These are phyloP conservation scores for Yarrowia sp. DNA, from an alignment of 805 yeast species.

Conservation along the genomic window DNA sequence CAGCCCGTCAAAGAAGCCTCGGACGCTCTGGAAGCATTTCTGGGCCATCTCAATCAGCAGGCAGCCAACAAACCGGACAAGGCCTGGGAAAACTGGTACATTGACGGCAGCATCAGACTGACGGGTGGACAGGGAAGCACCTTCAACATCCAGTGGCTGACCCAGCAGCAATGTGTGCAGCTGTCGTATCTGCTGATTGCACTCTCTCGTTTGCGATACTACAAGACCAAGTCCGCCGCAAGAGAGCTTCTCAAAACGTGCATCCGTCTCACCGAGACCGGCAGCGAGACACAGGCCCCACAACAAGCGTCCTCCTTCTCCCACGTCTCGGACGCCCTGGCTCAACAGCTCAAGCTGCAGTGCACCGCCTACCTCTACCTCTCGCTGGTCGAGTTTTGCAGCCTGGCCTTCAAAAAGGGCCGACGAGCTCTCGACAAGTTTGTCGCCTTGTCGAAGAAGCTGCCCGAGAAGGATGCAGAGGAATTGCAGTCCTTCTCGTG, in stretches of 20 bases:
- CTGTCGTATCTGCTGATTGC: conserved; percentile 9
- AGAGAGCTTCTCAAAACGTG: conserved; percentile 13
- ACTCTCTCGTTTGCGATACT: conserved; percentile 1
- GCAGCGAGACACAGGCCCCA: not conserved
- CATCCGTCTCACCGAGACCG: conserved; percentile 5
- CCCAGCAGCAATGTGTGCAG: conserved; percentile 17
- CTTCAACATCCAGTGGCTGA: conserved; percentile 30
- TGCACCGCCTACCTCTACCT: conserved; percentile 26
- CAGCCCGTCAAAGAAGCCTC: conserved; percentile 16
- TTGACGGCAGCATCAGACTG: conserved; percentile 29
- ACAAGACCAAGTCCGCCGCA: conserved; percentile 20
- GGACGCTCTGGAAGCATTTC: conserved; percentile 2
- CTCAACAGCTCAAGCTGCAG: conserved; percentile 16
- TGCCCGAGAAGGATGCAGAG: conserved; percentile 17
- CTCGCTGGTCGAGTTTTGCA: conserved; percentile 27
- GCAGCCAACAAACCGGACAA: conserved; percentile 35
- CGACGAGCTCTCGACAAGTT: conserved; percentile 15
- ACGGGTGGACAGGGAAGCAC: conserved; percentile 27
- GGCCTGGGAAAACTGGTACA: conserved; percentile 37
- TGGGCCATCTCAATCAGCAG: conserved; percentile 3
- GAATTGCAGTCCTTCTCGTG: conserved; percentile 17
- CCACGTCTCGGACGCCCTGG: conserved; percentile 1
- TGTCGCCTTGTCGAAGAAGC: conserved; percentile 1
- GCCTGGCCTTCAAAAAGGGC: conserved; percentile 28
- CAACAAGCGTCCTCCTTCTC: conserved; percentile 12